These are phyloP conservation scores for Mychonastes homosphaera DNA, from an alignment of 139 green algal species.

Conservation along the genomic window DNA sequence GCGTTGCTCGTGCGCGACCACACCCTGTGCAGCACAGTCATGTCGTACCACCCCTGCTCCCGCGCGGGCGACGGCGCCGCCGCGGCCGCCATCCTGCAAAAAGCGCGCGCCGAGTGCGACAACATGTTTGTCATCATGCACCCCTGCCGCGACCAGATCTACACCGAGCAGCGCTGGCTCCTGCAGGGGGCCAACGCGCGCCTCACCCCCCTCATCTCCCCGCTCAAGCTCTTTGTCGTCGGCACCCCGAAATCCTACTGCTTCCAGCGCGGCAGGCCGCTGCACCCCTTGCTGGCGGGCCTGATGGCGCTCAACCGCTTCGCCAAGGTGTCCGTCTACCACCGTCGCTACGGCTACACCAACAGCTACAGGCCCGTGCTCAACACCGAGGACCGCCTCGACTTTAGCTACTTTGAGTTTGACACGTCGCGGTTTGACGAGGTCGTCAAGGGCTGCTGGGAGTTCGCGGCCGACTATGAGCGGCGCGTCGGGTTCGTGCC, in stretches of 20 bases:
- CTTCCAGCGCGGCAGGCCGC: too few species aligned
- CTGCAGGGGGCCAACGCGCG: too few species aligned
- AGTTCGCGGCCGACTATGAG: background rate
- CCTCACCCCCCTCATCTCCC: too few species aligned
- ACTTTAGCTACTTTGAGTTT: slow-evolving; percentile 14
- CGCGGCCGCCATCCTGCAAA: background rate
- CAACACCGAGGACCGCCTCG: too few species aligned
- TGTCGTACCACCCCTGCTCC: background rate
- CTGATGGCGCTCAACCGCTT: too few species aligned
- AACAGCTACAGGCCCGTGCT: too few species aligned
- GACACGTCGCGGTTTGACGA: background rate
- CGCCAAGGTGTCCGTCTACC: too few species aligned
- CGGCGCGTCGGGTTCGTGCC: background rate
- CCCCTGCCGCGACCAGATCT: background rate
- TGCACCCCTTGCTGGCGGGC: too few species aligned
- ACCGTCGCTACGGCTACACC: too few species aligned
- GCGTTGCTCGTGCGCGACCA: slow-evolving; percentile 8
- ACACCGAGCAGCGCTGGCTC: background rate
- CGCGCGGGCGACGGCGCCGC: background rate
- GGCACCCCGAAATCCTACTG: too few species aligned
- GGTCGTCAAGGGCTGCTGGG: slow-evolving; percentile 2
- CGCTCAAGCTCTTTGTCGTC: too few species aligned
- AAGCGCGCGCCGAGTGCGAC: background rate
- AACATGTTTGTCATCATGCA: slow-evolving; percentile 15
- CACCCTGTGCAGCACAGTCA: slow-evolving; percentile 2